phyloP scores from a whole-genome alignment of 2,329 filamentous ascomycete genomes.

The Nothophaeocryptopus gaeumannii region DNA sequence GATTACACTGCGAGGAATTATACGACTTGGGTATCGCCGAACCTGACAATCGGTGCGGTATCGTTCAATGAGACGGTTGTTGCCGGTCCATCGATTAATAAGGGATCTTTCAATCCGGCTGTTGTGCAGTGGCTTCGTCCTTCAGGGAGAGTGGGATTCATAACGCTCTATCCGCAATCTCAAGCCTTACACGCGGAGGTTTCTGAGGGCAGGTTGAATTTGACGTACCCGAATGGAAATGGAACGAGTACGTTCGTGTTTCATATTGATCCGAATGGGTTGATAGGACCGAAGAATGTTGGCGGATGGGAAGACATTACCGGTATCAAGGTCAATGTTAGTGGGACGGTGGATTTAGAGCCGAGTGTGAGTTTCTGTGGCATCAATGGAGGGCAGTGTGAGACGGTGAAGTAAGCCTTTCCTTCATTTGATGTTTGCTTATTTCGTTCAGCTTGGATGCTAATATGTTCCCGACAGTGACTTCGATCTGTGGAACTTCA shows the following conservation, averaged over 20 bases:
- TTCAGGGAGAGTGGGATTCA: conserved; percentile 20
- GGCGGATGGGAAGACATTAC: conserved; percentile 16
- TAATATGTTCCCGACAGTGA: conserved; percentile 11
- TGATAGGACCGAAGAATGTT: conserved; percentile 14
- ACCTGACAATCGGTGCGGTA: conserved; percentile 60
- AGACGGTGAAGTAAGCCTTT: conserved; percentile 21
- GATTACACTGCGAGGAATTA: conserved; percentile 59
- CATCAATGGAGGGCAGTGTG: conserved; percentile 15
- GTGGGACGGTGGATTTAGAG: conserved; percentile 10
- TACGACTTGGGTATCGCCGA: conserved; percentile 55
- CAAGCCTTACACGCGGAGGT: conserved; percentile 16
- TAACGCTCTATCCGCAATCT: conserved; percentile 30
- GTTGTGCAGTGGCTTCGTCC: conserved; percentile 56
- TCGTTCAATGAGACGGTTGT: conserved; percentile 56
- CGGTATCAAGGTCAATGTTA: conserved; percentile 12
- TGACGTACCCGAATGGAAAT: conserved; percentile 56
- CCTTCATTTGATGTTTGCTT: too few species aligned
- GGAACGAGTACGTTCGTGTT: conserved; percentile 18
- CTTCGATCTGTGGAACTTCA: conserved; percentile 22
- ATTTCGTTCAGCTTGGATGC: too few species aligned
- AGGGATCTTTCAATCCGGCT: conserved; percentile 56
- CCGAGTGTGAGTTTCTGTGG: conserved; percentile 19
- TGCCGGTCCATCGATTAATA: conserved; percentile 54
- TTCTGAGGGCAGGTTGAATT: conserved; percentile 36
- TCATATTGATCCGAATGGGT: conserved; percentile 17